Percentiles rank a stretch among this genome's conserved stretches.
phyloP scores from a whole-genome alignment of 306 rosid genomes.

The Oxytropis ochrocephala region DNA sequence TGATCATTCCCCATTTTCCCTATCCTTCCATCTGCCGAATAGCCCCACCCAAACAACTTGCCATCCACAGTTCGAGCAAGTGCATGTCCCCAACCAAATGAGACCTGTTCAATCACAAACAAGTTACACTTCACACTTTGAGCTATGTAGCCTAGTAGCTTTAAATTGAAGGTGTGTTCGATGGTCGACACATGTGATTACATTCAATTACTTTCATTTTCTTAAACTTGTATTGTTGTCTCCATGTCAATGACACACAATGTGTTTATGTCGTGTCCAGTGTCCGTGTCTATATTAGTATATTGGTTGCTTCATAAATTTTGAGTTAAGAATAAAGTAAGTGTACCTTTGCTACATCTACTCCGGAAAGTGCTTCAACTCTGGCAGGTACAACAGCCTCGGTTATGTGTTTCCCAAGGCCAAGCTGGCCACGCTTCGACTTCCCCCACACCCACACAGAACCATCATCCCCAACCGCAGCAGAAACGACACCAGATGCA shows the following conservation, averaged over 20 bases:
- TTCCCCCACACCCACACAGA: constrained; percentile 90
- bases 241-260: no score
- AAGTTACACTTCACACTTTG: no score
- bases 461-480: constrained; percentile 78
- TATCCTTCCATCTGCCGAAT: constrained; percentile 76
- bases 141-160: no score
- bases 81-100: constrained; percentile 97
- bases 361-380: constrained; percentile 60
- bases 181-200: not conserved
- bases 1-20: constrained; percentile 48
- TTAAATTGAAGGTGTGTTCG: no score
- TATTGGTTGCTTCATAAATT: no score
- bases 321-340: not conserved
- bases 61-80: constrained; percentile 77
- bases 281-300: no score
- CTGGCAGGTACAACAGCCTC: constrained; percentile 57
- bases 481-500: constrained; percentile 85
- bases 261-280: no score
- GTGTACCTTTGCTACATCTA: constrained; percentile 61
- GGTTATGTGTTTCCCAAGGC: constrained; percentile 53
- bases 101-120: constrained; percentile 39
- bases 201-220: not conserved
- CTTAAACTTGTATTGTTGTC: not conserved
- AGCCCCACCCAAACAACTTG: constrained; percentile 90
- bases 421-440: constrained; percentile 87